Conservation (phyloP, 139 green algal genomes). For the Coelastrella sp. region DNA sequence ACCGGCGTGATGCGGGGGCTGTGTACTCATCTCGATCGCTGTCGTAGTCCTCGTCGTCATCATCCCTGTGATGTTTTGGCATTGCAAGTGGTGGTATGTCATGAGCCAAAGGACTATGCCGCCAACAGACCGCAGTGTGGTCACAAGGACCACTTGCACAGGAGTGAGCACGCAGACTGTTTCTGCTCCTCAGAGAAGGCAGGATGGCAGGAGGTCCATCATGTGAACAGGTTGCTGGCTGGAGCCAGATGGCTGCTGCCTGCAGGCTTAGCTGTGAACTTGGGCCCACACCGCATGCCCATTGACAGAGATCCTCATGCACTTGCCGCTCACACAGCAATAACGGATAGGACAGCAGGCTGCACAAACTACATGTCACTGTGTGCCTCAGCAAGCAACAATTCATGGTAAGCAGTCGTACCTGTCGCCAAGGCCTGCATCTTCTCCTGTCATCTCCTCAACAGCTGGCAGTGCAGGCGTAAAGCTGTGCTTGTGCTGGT, state of each 20-base stretch:
- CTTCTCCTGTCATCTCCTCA: constrained; percentile 22
- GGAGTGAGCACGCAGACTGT: too few species aligned
- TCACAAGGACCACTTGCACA: background rate
- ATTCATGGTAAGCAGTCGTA: background rate
- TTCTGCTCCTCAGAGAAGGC: too few species aligned
- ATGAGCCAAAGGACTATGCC: background rate
- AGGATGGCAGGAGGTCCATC: too few species aligned
- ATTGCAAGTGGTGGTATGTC: background rate
- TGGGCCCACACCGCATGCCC: too few species aligned
- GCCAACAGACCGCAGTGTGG: background rate
- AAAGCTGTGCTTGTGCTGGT: constrained; percentile 38
- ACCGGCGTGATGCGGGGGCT: background rate
- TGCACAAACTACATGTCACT: background rate
- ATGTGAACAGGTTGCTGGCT: too few species aligned
- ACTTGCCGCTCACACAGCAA: background rate
- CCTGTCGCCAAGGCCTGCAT: background rate
- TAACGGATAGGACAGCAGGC: background rate
- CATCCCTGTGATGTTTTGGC: background rate
- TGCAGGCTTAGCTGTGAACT: too few species aligned
- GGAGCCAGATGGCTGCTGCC: too few species aligned
- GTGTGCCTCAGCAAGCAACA: background rate
- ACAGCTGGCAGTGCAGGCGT: constrained; percentile 24
- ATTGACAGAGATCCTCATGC: too few species aligned
- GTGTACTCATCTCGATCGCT: background rate
- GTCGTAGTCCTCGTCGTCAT: constrained; percentile 25